A percentile compares a stretch with the other conserved stretches of the same genome.
These are phyloP conservation scores for Rhodotorula taiwanensis DNA, from an alignment of 768 basidiomycete genomes.

Conservation along the genomic window DNA sequence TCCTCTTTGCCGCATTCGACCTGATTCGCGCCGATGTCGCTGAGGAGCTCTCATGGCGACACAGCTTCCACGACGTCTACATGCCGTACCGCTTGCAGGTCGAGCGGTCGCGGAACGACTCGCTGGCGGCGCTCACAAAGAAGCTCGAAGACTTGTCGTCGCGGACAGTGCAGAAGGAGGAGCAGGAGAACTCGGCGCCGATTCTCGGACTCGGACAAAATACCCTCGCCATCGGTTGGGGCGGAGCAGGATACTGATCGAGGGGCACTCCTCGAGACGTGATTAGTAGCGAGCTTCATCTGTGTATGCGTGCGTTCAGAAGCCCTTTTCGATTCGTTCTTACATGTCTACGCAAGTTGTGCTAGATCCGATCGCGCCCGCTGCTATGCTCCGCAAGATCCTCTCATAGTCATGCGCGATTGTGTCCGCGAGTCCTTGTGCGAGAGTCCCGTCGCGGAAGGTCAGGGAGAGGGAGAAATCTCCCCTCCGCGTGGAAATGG, in stretches of 20 bases:
- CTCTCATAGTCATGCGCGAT: too few species aligned
- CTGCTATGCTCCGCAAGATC: too few species aligned
- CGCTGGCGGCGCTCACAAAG: slow-evolving; percentile 76
- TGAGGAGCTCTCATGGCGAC: slow-evolving; percentile 92
- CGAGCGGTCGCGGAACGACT: slow-evolving; percentile 27
- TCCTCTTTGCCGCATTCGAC: slow-evolving; percentile 89
- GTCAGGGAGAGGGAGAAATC: slow-evolving; percentile 2
- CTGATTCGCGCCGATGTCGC: slow-evolving; percentile 86
- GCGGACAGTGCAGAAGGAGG: slow-evolving; percentile 81
- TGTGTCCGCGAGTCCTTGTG: background rate
- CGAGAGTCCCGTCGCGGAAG: slow-evolving; percentile 1
- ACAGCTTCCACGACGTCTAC: slow-evolving; percentile 91
- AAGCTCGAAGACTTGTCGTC: slow-evolving; percentile 79
- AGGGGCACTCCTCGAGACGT: too few species aligned
- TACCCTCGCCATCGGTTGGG: background rate
- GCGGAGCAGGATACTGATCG: background rate
- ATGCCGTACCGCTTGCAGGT: slow-evolving; percentile 61
- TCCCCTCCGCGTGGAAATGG: slow-evolving; percentile 5
- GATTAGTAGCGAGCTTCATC: too few species aligned
- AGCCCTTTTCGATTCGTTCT: too few species aligned
- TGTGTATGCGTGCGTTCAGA: too few species aligned
- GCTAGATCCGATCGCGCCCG: background rate
- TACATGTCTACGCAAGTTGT: too few species aligned
- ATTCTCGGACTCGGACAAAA: slow-evolving; percentile 41
- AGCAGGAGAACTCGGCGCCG: slow-evolving; percentile 76